These are phyloP conservation scores for Clitopilus hobsonii DNA, from an alignment of 768 basidiomycete genomes.

Conservation along the genomic window DNA sequence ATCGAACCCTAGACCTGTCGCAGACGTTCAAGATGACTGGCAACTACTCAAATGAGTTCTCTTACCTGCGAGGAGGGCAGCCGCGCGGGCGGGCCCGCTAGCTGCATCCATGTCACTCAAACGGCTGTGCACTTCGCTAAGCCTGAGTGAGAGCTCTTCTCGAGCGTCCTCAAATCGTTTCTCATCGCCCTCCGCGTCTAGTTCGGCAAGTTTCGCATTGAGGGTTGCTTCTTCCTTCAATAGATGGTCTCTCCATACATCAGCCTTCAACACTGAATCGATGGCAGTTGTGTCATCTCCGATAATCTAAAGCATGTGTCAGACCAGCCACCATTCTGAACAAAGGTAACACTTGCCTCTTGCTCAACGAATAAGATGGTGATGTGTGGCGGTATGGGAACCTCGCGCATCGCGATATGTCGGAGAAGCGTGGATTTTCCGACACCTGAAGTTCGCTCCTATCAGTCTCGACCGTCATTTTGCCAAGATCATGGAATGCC, in stretches of 20 bases:
- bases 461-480: background rate
- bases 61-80: constrained; percentile 79
- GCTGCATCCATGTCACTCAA: constrained; percentile 98
- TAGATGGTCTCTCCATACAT: constrained; percentile 95
- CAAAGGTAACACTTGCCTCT: constrained; percentile 50
- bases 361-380: constrained; percentile 98
- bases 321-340: background rate
- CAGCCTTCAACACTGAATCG: constrained; percentile 97
- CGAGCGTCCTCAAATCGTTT: constrained; percentile 79
- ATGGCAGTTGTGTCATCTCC: constrained; percentile 93
- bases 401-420: constrained; percentile 92
- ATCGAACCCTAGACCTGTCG: constrained; percentile 81
- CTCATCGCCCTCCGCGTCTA: constrained; percentile 74
- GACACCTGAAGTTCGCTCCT: constrained; percentile 60
- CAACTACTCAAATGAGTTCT: too few relatives aligned
- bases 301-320: constrained; percentile 50
- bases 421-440: constrained; percentile 96
- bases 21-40: background rate
- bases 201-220: constrained; percentile 64
- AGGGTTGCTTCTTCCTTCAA: constrained; percentile 78
- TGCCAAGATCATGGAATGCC: background rate
- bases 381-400: constrained; percentile 91
- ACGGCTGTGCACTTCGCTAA: constrained; percentile 86
- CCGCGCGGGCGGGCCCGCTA: constrained; percentile 92
- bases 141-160: constrained; percentile 75